Percentiles rank a stretch among this genome's conserved stretches.
Evolutionary conservation across 2,329 filamentous ascomycete species (phyloP).

Genomic region (Didymella lethalis): DNA sequence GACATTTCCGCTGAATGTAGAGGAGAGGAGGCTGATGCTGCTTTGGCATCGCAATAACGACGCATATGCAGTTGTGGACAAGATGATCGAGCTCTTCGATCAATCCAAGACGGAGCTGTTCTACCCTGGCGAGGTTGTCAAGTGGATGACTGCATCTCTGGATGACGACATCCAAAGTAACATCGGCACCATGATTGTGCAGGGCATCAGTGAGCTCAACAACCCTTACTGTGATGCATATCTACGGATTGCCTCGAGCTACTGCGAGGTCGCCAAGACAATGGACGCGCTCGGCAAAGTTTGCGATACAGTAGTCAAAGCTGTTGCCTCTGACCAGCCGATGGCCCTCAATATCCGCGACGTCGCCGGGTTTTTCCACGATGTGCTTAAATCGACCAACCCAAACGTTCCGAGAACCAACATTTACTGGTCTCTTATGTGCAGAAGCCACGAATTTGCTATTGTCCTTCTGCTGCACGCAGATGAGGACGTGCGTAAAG

Average conservation of each 20-base stretch:
- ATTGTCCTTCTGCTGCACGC: slow-evolving; percentile 40
- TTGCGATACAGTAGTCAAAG: slow-evolving; percentile 33
- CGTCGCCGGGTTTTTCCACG: slow-evolving; percentile 38
- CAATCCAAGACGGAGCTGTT: slow-evolving; percentile 37
- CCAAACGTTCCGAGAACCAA: neutral
- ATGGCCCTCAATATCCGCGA: slow-evolving; percentile 33
- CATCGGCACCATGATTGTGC: slow-evolving; percentile 37
- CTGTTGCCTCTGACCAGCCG: slow-evolving; percentile 26
- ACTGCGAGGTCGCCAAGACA: slow-evolving; percentile 37
- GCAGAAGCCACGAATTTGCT: slow-evolving; percentile 28
- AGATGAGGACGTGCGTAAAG: slow-evolving; percentile 40
- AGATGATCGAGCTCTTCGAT: slow-evolving; percentile 47
- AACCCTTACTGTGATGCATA: slow-evolving; percentile 43
- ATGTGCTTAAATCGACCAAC: slow-evolving; percentile 2
- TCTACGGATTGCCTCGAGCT: slow-evolving; percentile 42
- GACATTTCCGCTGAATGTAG: slow-evolving; percentile 40
- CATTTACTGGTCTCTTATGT: slow-evolving; percentile 36
- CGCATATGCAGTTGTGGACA: slow-evolving; percentile 45
- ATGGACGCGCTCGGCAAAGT: slow-evolving; percentile 28
- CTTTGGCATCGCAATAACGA: slow-evolving; percentile 42
- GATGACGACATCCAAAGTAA: slow-evolving; percentile 27
- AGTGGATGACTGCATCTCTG: slow-evolving; percentile 38
- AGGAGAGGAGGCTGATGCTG: slow-evolving; percentile 34
- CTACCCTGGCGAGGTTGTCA: slow-evolving; percentile 48
- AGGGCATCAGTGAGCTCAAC: slow-evolving; percentile 39